Evolutionary conservation across 352 stramenopile species (phyloP).

Genomic region (Globisporangium iwayamae): DNA sequence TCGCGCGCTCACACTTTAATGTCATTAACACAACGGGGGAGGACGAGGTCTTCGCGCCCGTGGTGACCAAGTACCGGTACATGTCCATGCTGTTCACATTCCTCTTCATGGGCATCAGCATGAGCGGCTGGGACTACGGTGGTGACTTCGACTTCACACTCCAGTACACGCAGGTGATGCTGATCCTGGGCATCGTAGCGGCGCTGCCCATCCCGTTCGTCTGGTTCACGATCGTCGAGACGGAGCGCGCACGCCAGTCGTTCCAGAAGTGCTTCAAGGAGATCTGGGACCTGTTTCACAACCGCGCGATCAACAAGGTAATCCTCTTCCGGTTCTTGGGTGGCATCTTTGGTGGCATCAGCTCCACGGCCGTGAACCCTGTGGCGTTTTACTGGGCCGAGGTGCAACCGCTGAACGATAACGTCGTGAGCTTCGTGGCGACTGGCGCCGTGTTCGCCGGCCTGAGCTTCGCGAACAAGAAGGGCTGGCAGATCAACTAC

Average conservation of each 20-base stretch:
- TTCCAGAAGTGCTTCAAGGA: constrained; percentile 22
- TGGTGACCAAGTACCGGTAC: constrained; percentile 37
- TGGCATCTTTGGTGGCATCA: constrained; percentile 34
- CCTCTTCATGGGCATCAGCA: constrained; percentile 50
- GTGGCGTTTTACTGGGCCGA: constrained; percentile 46
- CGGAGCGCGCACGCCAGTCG: constrained; percentile 14
- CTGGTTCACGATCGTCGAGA: constrained; percentile 23
- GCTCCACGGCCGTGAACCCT: constrained; percentile 36
- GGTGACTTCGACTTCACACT: constrained; percentile 56
- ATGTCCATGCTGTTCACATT: constrained; percentile 35
- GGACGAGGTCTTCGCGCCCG: constrained; percentile 25
- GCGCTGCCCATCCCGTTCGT: constrained; percentile 33
- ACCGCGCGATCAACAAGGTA: constrained; percentile 35
- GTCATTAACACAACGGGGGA: constrained; percentile 1
- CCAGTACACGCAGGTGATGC: constrained; percentile 45
- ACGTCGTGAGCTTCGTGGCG: constrained; percentile 46
- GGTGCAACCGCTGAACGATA: constrained; percentile 55
- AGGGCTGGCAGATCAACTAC: constrained; percentile 42
- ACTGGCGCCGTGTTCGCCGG: constrained; percentile 24
- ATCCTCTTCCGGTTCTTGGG: constrained; percentile 39
- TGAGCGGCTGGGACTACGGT: constrained; percentile 61
- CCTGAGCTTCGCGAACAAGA: constrained; percentile 32
- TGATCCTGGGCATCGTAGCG: constrained; percentile 27
- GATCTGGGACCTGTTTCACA: constrained; percentile 38
- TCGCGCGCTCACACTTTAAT: constrained; percentile 23